Evolutionary conservation across 441 rosid genomes (phyloP).

Genomic region (Pelargonium citronellum): DNA sequence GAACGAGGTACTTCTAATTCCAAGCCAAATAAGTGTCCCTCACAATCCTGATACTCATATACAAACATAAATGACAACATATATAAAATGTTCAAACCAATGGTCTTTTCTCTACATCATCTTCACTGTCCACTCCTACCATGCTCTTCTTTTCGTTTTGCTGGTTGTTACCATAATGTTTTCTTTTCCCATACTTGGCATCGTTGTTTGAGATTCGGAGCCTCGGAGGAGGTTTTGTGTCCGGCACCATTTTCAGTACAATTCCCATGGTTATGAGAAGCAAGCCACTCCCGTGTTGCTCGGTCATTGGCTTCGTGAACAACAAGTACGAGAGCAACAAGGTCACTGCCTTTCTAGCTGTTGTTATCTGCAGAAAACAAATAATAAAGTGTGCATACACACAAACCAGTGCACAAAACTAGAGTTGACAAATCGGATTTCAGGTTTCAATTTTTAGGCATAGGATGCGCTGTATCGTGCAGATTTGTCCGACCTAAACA

Average conservation of each 20-base stretch:
- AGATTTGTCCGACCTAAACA: too few relatives aligned
- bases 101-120: neutral
- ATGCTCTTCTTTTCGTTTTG: neutral
- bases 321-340: conserved; percentile 65
- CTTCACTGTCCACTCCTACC: neutral
- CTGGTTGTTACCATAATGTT: neutral
- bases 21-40: too few relatives aligned
- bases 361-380: conserved; percentile 49
- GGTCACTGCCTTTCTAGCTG: conserved; percentile 77
- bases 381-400: neutral
- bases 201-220: conserved; percentile 12
- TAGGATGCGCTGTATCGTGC: too few relatives aligned
- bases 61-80: too few relatives aligned
- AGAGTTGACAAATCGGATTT: too few relatives aligned
- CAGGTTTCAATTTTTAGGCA: too few relatives aligned
- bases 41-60: too few relatives aligned
- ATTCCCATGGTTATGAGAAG: conserved; percentile 72
- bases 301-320: conserved; percentile 78
- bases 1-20: too few relatives aligned
- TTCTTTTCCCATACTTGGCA: conserved; percentile 24
- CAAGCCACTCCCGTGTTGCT: conserved; percentile 66
- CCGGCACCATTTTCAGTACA: conserved; percentile 68
- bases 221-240: conserved; percentile 29
- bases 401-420: too few relatives aligned
- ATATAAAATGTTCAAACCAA: neutral